These are phyloP conservation scores for Amanita thiersii DNA, from an alignment of 768 basidiomycete species.

Conservation along the genomic window DNA sequence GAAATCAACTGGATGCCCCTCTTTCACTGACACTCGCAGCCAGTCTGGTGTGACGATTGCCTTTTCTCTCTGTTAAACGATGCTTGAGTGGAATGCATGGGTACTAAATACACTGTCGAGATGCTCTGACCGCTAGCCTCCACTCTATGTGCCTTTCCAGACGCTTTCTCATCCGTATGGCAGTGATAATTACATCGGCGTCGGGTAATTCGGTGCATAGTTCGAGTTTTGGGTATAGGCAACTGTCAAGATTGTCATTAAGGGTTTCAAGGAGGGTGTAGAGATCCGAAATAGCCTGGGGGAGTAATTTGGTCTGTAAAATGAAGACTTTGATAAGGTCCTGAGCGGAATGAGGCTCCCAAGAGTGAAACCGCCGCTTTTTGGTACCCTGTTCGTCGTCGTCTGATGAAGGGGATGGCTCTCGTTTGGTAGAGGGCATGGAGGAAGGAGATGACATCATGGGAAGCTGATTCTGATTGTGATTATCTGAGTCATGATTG, in stretches of 20 bases:
- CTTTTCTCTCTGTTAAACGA: conserved; percentile 44
- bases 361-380: background rate
- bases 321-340: conserved; percentile 22
- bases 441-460: no score
- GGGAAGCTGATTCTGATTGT: no score
- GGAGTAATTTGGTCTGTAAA: conserved; percentile 30
- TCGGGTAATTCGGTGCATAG: conserved; percentile 32
- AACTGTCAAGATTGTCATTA: background rate
- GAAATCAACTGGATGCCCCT: conserved; percentile 38
- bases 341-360: background rate
- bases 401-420: conserved; percentile 4
- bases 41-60: conserved; percentile 65
- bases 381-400: no score
- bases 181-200: conserved; percentile 63
- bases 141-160: conserved; percentile 64
- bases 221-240: conserved; percentile 15
- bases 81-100: conserved; percentile 8
- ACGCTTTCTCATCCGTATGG: conserved; percentile 55
- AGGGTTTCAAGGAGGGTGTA: conserved; percentile 23
- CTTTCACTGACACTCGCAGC: conserved; percentile 50
- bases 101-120: no score
- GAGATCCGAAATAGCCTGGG: conserved; percentile 25
- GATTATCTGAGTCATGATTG: no score
- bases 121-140: conserved; percentile 48
- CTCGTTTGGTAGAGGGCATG: background rate